phyloP scores from a whole-genome alignment of 805 yeast genomes.

The Saccharomycopsis oosterbeekiorum region DNA sequence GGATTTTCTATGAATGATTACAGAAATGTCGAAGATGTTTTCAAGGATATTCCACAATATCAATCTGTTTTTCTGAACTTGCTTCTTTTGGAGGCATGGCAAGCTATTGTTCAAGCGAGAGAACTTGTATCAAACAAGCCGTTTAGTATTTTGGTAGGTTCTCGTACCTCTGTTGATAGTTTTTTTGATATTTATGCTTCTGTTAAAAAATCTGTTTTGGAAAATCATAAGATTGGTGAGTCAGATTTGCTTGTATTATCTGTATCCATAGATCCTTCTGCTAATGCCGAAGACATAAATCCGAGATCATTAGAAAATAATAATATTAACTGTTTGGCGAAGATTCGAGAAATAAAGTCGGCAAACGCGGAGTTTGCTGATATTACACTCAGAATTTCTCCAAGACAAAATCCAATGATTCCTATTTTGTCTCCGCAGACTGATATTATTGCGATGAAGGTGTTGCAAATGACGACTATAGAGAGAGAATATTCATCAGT shows the following conservation, averaged over 20 bases:
- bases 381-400: conserved; percentile 58
- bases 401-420: conserved; percentile 40
- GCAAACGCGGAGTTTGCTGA: conserved; percentile 62
- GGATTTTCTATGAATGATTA: conserved; percentile 28
- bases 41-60: conserved; percentile 54
- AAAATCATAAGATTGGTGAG: conserved; percentile 52
- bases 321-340: conserved; percentile 61
- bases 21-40: conserved; percentile 42
- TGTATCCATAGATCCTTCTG: conserved; percentile 4
- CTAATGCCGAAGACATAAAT: conserved; percentile 21
- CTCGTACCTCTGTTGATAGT: conserved; percentile 72
- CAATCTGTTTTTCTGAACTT: conserved; percentile 66
- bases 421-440: conserved; percentile 53
- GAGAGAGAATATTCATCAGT: conserved; percentile 89
- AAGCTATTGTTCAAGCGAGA: conserved; percentile 66
- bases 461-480: conserved; percentile 81
- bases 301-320: conserved; percentile 28
- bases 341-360: conserved; percentile 61
- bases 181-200: conserved; percentile 83
- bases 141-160: conserved; percentile 61
- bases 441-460: conserved; percentile 55
- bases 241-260: conserved; percentile 67
- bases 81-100: conserved; percentile 87
- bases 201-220: conserved; percentile 40
- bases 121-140: conserved; percentile 47